Evolutionary conservation across 352 stramenopile species (phyloP), one percentile per base, ranked within the genome.

Genomic region (Pythium volutum): DNA sequence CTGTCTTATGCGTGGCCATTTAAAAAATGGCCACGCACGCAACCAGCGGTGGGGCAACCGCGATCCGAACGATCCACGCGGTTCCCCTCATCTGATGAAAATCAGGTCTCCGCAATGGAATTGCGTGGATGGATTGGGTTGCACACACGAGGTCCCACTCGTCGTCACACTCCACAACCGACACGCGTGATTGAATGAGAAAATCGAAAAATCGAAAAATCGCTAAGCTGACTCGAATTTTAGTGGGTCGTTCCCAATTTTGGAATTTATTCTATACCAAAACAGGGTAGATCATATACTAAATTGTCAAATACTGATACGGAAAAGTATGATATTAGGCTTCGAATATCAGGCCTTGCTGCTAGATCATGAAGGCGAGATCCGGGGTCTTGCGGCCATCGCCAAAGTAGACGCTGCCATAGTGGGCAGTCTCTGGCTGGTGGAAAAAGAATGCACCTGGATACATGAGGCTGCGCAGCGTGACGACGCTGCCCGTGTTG

Each of bases 391-490:
- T 86, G 39, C 79, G 73, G 16, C 84, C 84, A 56, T 91, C 80
- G 27, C 84, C 84, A 62, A 93, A 89, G 74, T 93, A 93, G 25
- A 87, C 84, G 18, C 54, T 83, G 12, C 84, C 84, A 48, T 85
- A 82, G 26, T 71, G 67, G 4, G 64, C 20, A 29, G 78, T 80
- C 50, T 82, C 69, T 5, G 79, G 77, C 43, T 74, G 70, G 56
- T 93, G 84, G 52, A 90, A 93, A 39, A 71, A 75, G 26, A 91
- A 77, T 2, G 79, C 61, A 11, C 84, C 84, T 1, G 84, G 84
- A 50, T 84, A 91, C 22, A 73, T 33, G 34, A 79, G 84, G 67
- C 86, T 89, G 48, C 78, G 79, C 49, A 93, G 63, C 38, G 77
- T 86, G 25, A 84, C 74, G 55, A 74, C 81, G 22, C 61, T 65